Evolutionary conservation across 805 yeast genomes (phyloP).

Genomic region (Candida railenensis): DNA sequence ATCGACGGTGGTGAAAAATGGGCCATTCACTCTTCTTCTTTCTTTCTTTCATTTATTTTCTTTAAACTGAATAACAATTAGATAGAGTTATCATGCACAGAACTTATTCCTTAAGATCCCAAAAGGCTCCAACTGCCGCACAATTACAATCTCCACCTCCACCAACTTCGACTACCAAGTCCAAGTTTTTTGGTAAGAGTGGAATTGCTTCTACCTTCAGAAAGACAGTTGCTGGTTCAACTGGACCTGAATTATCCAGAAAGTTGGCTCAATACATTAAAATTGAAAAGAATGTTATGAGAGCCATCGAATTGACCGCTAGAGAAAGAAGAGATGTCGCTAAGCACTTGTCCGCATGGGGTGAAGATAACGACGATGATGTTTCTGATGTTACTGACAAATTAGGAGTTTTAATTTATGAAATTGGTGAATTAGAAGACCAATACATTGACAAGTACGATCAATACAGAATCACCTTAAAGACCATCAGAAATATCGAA

Average conservation of each 20-base stretch:
- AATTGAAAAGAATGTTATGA: constrained; percentile 78
- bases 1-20: not conserved
- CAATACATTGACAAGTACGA: constrained; percentile 85
- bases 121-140: constrained; percentile 96
- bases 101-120: constrained; percentile 93
- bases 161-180: constrained; percentile 88
- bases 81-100: constrained; percentile 70
- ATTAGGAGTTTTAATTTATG: constrained; percentile 78
- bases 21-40: not conserved
- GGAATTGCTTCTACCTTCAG: constrained; percentile 59
- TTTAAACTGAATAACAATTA: not conserved
- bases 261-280: constrained; percentile 72
- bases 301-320: constrained; percentile 75
- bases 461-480: constrained; percentile 79
- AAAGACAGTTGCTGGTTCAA: constrained; percentile 71
- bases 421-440: constrained; percentile 83
- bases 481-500: constrained; percentile 80
- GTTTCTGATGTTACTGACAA: constrained; percentile 86
- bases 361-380: constrained; percentile 83
- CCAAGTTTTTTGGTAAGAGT: constrained; percentile 87
- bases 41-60: not conserved
- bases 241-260: constrained; percentile 78
- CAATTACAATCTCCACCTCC: constrained; percentile 94
- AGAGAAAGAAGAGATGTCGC: constrained; percentile 81
- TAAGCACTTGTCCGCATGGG: constrained; percentile 81